These are phyloP conservation scores for Cercospora brassicicola DNA, from an alignment of 2,329 filamentous ascomycete species.

Conservation along the genomic window DNA sequence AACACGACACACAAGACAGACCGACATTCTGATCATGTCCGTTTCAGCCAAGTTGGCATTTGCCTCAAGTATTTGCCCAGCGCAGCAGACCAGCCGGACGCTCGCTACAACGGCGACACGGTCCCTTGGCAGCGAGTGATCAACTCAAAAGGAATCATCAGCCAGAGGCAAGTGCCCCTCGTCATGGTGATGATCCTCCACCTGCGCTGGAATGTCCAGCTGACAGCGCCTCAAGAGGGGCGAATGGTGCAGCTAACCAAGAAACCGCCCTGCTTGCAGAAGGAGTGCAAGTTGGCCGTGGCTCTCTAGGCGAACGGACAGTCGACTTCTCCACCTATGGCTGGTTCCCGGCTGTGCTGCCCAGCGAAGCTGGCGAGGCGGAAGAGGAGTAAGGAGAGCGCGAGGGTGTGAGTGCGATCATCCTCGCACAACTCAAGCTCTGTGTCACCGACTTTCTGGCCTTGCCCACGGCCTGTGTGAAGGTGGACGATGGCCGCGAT, in stretches of 20 bases:
- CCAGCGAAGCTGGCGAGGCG: conserved; percentile 34
- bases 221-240: conserved; percentile 35
- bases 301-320: conserved; percentile 49
- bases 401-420: conserved; percentile 8
- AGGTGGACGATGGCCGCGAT: neutral
- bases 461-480: neutral
- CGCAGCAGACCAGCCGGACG: conserved; percentile 43
- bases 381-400: conserved; percentile 16
- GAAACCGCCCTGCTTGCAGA: conserved; percentile 49
- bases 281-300: conserved; percentile 50
- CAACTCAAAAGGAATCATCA: conserved; percentile 82
- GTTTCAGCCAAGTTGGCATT: conserved; percentile 73
- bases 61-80: conserved; percentile 82
- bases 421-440: neutral
- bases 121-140: conserved; percentile 96
- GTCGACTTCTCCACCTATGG: conserved; percentile 51
- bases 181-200: neutral
- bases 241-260: conserved; percentile 49
- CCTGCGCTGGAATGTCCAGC: conserved; percentile 6
- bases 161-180: conserved; percentile 63
- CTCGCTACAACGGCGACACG: conserved; percentile 68
- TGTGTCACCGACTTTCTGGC: conserved; percentile 5
- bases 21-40: conserved; percentile 11
- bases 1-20: neutral
- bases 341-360: conserved; percentile 49